These are phyloP conservation scores for Paecilomyces sp. DNA, from an alignment of 2,329 filamentous ascomycete genomes.

Conservation along the genomic window DNA sequence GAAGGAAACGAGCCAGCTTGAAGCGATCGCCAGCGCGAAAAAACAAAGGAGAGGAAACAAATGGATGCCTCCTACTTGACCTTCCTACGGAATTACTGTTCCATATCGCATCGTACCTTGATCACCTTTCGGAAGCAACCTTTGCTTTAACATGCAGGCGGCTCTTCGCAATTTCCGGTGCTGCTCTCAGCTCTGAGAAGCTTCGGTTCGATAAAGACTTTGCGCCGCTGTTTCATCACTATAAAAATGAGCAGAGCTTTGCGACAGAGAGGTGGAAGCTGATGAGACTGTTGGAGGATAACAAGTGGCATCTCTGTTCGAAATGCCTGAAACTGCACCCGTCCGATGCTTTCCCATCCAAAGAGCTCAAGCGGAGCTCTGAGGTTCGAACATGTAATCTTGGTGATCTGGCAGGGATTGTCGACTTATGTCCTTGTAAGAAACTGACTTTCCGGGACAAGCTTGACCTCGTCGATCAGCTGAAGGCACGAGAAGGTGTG, in stretches of 20 bases:
- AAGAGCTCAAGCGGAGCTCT: slow-evolving; percentile 25
- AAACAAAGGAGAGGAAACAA: slow-evolving; percentile 8
- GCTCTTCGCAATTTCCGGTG: slow-evolving; percentile 24
- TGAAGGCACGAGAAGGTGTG: slow-evolving; percentile 21
- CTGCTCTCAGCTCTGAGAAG: slow-evolving; percentile 22
- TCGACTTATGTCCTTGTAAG: slow-evolving; percentile 33
- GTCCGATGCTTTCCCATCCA: slow-evolving; percentile 22
- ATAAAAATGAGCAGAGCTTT: slow-evolving; percentile 29
- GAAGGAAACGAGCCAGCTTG: slow-evolving; percentile 17
- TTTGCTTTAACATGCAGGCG: slow-evolving; percentile 33
- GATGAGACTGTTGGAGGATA: slow-evolving; percentile 27
- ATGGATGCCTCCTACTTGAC: slow-evolving; percentile 26
- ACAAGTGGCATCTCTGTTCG: slow-evolving; percentile 28
- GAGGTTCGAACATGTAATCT: slow-evolving; percentile 26
- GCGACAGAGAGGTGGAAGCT: slow-evolving; percentile 30
- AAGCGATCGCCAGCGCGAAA: neutral
- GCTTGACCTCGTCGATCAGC: slow-evolving; percentile 24
- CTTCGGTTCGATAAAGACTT: slow-evolving; percentile 32
- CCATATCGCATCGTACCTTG: slow-evolving; percentile 29
- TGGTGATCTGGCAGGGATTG: slow-evolving; percentile 27
- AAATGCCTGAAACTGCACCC: slow-evolving; percentile 33
- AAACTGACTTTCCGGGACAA: slow-evolving; percentile 34
- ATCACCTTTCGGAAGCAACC: slow-evolving; percentile 26
- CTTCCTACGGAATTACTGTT: slow-evolving; percentile 31
- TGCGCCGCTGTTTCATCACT: slow-evolving; percentile 33